Conservation (phyloP, 73 alveolate genomes). For the Tetrahymena thermophila region DNA sequence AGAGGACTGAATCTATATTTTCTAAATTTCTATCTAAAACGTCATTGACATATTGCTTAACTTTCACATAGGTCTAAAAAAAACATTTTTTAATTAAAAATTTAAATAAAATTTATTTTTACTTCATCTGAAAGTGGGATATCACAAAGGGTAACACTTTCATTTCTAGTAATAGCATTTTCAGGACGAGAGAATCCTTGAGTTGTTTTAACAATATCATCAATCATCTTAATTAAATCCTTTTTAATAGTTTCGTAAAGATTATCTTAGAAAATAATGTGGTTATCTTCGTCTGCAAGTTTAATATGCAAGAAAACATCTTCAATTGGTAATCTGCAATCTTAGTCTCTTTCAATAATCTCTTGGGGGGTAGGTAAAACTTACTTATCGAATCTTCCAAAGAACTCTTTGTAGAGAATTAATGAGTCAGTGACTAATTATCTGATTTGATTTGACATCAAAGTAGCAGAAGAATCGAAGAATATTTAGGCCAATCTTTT, state of each 20-base stretch:
- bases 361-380: constrained; percentile 45
- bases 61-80: constrained; percentile 45
- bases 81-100: neutral
- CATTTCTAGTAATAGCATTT: constrained; percentile 74
- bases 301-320: constrained; percentile 75
- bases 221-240: constrained; percentile 58
- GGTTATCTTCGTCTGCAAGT: constrained; percentile 59
- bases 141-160: constrained; percentile 73
- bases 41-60: constrained; percentile 54
- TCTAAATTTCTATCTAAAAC: constrained; percentile 67
- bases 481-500: constrained; percentile 77
- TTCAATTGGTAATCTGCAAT: constrained; percentile 65
- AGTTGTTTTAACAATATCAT: constrained; percentile 57
- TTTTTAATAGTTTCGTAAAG: constrained; percentile 50
- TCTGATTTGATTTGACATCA: constrained; percentile 84
- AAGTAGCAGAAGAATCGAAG: constrained; percentile 78
- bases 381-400: constrained; percentile 60
- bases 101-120: too few relatives aligned
- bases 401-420: constrained; percentile 66
- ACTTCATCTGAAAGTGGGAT: constrained; percentile 77
- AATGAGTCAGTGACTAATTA: constrained; percentile 68
- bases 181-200: constrained; percentile 83
- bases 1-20: constrained; percentile 56
- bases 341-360: constrained; percentile 64
- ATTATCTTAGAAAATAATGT: constrained; percentile 61